phyloP scores from a whole-genome alignment of 2,329 filamentous ascomycete genomes.

The Talaromyces sp. region DNA sequence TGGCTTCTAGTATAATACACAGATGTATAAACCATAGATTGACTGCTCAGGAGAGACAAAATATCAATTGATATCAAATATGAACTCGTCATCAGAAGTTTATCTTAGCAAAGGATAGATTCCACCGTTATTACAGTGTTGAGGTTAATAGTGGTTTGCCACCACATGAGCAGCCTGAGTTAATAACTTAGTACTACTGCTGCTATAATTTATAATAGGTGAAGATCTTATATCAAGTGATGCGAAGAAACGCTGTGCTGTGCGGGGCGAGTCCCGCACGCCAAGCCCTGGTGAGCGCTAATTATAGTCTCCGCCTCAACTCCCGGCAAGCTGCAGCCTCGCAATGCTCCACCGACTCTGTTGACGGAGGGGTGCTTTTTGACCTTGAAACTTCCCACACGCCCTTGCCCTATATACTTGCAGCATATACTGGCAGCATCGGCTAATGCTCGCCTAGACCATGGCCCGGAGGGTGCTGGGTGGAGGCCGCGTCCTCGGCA shows the following conservation, averaged over 20 bases:
- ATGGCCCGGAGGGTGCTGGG: slow-evolving; percentile 88
- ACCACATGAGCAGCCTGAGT: not conserved
- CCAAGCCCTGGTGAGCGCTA: not conserved
- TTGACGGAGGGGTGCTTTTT: not conserved
- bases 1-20: no score
- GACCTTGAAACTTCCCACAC: not conserved
- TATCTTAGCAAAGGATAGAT: no score
- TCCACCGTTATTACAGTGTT: not conserved
- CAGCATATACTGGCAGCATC: slow-evolving; percentile 6
- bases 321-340: not conserved
- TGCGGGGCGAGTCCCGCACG: slow-evolving; percentile 9
- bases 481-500: slow-evolving; percentile 86
- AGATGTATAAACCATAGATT: no score
- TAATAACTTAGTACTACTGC: not conserved
- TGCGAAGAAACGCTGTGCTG: not conserved
- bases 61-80: no score
- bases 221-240: not conserved
- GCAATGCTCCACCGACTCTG: not conserved
- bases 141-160: not conserved
- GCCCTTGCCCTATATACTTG: not conserved
- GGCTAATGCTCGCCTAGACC: slow-evolving; percentile 36
- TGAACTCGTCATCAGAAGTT: no score
- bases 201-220: not conserved
- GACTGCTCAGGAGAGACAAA: no score
- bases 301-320: slow-evolving; percentile 7